Conservation (phyloP, 805 yeast species). For the Kluyveromyces siamensis region DNA sequence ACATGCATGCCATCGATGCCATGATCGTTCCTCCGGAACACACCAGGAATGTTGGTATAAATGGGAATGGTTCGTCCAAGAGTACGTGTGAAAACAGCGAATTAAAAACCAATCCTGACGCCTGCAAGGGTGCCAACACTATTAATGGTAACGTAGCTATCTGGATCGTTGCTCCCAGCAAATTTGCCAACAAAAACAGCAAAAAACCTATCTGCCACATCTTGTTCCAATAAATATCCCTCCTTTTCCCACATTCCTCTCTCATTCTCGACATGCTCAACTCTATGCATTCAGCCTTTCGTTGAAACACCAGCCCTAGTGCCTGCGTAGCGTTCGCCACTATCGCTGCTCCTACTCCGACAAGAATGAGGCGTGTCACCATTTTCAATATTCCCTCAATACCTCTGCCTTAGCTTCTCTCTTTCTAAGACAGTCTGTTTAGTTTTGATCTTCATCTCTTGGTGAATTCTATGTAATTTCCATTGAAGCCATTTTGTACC, state of each 20-base stretch:
- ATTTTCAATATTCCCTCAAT: background rate
- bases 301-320: slow-evolving; percentile 70
- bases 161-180: slow-evolving; percentile 76
- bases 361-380: slow-evolving; percentile 22
- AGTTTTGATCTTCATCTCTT: background rate
- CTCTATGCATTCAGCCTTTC: slow-evolving; percentile 33
- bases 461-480: too few relatives aligned
- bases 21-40: slow-evolving; percentile 68
- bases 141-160: slow-evolving; percentile 76
- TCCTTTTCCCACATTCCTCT: slow-evolving; percentile 11
- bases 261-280: slow-evolving; percentile 18
- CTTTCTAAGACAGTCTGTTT: background rate
- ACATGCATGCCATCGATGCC: slow-evolving; percentile 52
- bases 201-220: slow-evolving; percentile 71
- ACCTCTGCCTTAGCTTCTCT: background rate
- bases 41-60: slow-evolving; percentile 58
- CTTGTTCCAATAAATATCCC: slow-evolving; percentile 25
- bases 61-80: slow-evolving; percentile 59
- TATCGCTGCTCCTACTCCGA: slow-evolving; percentile 66
- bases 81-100: slow-evolving; percentile 61
- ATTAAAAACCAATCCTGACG: slow-evolving; percentile 82
- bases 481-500: too few relatives aligned
- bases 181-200: slow-evolving; percentile 62
- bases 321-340: slow-evolving; percentile 73
- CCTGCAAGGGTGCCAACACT: slow-evolving; percentile 73